Percentiles rank a stretch among this genome's conserved stretches.
phyloP scores from a whole-genome alignment of 768 basidiomycete genomes.

The Mrakia blollopis region DNA sequence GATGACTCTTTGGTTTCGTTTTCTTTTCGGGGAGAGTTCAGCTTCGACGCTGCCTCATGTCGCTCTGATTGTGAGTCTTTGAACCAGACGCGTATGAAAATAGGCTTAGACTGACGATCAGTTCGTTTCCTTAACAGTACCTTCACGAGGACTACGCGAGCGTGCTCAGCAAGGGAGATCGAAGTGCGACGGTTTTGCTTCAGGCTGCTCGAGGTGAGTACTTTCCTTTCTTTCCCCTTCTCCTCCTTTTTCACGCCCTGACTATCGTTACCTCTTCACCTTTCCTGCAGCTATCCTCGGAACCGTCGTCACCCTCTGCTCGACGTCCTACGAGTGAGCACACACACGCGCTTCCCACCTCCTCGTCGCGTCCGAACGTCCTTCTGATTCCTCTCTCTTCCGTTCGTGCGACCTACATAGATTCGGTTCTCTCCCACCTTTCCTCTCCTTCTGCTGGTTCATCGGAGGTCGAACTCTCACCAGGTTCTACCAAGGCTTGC shows the following conservation, averaged over 20 bases:
- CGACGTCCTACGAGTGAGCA: background rate
- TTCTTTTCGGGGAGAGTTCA: background rate
- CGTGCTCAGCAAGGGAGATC: background rate
- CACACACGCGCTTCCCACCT: background rate
- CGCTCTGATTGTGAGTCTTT: background rate
- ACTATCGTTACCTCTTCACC: background rate
- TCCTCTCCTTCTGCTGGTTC: slow-evolving; percentile 5
- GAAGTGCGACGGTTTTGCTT: background rate
- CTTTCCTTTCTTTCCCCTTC: background rate
- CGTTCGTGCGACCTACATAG: background rate
- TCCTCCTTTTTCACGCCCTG: background rate
- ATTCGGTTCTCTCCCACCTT: background rate
- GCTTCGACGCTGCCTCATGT: slow-evolving; percentile 3
- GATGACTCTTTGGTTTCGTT: background rate
- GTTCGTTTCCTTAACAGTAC: background rate
- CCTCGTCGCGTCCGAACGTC: background rate
- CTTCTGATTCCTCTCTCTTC: background rate
- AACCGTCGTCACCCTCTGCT: background rate
- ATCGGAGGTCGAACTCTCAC: background rate
- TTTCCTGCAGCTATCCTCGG: background rate
- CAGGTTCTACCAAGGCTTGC: background rate
- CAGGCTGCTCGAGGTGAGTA: background rate
- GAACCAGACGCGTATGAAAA: background rate
- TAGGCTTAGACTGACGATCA: background rate
- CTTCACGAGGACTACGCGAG: background rate